Evolutionary conservation across 495 filamentous ascomycete genomes (phyloP).

Genomic region (Schizothecium vesticola): DNA sequence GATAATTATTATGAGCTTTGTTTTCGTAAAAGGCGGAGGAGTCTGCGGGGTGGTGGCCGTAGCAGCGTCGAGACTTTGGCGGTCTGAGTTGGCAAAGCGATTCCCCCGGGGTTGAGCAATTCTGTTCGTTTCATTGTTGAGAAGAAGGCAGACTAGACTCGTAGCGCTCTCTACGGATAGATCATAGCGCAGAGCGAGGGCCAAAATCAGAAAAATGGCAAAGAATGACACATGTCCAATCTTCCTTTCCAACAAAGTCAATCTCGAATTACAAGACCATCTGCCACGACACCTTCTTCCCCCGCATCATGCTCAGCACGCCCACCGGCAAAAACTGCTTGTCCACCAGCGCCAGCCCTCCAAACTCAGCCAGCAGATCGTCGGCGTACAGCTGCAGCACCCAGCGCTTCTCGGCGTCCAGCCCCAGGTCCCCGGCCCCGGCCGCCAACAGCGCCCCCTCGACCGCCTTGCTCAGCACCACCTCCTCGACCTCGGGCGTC

Average conservation of each 20-base stretch:
- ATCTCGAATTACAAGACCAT: conserved; percentile 29
- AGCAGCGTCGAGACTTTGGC: background rate
- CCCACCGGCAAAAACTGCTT: conserved; percentile 51
- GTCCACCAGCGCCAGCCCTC: conserved; percentile 50
- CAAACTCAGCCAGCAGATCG: conserved; percentile 46
- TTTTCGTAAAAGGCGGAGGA: background rate
- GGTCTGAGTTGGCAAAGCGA: background rate
- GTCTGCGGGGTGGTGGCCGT: background rate
- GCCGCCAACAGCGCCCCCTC: conserved; percentile 13
- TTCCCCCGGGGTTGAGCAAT: background rate
- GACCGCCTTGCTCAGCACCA: conserved; percentile 21
- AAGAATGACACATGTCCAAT: background rate
- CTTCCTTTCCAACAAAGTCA: background rate
- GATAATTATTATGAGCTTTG: background rate
- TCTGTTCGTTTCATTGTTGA: background rate
- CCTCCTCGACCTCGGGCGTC: conserved; percentile 13
- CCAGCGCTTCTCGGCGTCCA: conserved; percentile 45
- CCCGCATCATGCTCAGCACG: conserved; percentile 47
- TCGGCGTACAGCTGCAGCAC: conserved; percentile 45
- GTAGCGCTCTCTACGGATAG: background rate
- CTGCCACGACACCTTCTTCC: conserved; percentile 52
- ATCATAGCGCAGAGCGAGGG: background rate
- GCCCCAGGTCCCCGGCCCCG: background rate
- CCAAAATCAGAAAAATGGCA: background rate
- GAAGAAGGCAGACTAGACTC: background rate